Conservation (phyloP, 345 rosid species). For the Erodium maritimum region DNA sequence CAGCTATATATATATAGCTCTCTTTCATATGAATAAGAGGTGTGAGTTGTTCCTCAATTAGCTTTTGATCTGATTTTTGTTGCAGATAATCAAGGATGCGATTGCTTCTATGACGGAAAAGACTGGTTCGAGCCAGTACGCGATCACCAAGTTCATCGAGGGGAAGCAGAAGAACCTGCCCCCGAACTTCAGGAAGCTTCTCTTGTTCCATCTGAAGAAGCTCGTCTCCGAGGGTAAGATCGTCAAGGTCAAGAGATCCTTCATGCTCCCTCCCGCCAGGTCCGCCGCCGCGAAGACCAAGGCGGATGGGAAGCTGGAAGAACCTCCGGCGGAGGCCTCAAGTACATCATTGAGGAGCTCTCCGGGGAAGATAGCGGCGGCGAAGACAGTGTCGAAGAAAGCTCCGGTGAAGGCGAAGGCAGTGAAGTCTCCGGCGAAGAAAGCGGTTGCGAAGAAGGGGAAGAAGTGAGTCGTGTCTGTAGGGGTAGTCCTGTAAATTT, state of each 20-base stretch:
- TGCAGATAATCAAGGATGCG: constrained; percentile 70
- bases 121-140: constrained; percentile 91
- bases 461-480: background rate
- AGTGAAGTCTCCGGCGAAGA: constrained; percentile 2
- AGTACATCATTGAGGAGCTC: constrained; percentile 18
- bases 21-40: too few relatives aligned
- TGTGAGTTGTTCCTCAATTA: too few relatives aligned
- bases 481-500: too few relatives aligned
- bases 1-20: too few relatives aligned
- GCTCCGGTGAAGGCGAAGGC: constrained; percentile 5
- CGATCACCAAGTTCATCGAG: constrained; percentile 69
- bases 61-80: too few relatives aligned
- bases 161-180: constrained; percentile 72
- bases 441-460: background rate
- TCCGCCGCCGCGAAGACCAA: constrained; percentile 28
- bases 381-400: constrained; percentile 22
- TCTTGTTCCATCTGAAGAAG: constrained; percentile 53
- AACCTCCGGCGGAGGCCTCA: constrained; percentile 21
- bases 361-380: constrained; percentile 1
- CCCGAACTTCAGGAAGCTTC: constrained; percentile 44
- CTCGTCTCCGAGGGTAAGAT: constrained; percentile 54
- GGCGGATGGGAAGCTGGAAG: too few relatives aligned
- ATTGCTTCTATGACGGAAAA: constrained; percentile 36
- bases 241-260: constrained; percentile 68
- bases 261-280: constrained; percentile 47